Base-by-base conservation (phyloP, 495 filamentous ascomycete species). In the Aspergillus bertholletiae region DNA sequence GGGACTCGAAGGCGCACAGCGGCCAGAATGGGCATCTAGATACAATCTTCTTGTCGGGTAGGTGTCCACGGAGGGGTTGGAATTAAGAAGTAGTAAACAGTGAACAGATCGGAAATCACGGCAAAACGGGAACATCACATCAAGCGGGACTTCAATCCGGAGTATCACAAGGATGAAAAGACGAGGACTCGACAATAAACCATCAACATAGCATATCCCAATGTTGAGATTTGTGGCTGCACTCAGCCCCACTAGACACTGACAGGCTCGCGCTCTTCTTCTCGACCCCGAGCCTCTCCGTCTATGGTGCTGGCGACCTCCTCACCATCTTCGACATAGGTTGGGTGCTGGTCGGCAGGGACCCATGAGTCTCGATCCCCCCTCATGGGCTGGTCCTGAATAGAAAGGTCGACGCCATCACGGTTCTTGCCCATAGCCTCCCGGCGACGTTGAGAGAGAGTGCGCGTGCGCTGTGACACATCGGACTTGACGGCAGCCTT, bases 301-400 rank as follows among this genome's bases (percentile, higher is more conserved):
- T 76, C 80, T 13, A 80, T 68, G 20, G 74, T 69, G 51, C 78
- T 79, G 13, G 78, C 80, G n/a, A 78, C 78, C 11, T 81, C 78
- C 27, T 80, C 80, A n/a, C 68, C 74, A 21, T 80, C 79, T 39
- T 85, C 86, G 11, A 85, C 83, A 17, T 84, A 84, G 54, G 77
- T 78, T 41, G 76, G 68, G 75, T 96, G 93, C 60, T 90, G 85
- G 51, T 83, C 83, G 4, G 91, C 91, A 3, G 89, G 85, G 41
- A 94, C 84, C 94, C 94, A 97, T 5, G 87, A 89, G 68, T 95
- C 89, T n/a, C 88, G 82, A 63, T 92, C 86, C 18, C 69, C 75
- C 56, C 89, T 83, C 56, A 96, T 74, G 50, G 90, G 88, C 35
- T 80, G 79, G 67, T 98, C 95, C 74, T 98, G 94, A 50, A 75